phyloP scores from a whole-genome alignment of 192 early-diverging fungal species.

The Mortierella antarctica region DNA sequence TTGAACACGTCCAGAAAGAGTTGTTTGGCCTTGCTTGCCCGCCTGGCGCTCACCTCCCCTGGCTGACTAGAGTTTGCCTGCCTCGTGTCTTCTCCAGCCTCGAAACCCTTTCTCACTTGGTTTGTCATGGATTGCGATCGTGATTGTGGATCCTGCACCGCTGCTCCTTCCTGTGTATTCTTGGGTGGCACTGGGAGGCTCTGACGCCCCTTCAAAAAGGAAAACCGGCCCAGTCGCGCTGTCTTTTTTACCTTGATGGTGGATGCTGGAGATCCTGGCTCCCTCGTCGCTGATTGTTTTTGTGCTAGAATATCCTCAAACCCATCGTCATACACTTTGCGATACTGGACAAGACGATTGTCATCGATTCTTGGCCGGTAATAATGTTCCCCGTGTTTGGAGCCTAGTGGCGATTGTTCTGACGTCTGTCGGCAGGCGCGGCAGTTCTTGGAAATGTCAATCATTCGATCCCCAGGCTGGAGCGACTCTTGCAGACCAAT shows the following conservation, averaged over 20 bases:
- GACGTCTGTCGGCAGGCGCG: too few species aligned
- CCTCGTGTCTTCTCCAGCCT: neutral
- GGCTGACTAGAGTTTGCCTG: neutral
- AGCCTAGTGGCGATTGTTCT: too few species aligned
- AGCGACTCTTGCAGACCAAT: neutral
- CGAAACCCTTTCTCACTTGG: neutral
- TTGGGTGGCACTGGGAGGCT: slow-evolving; percentile 5
- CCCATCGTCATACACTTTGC: too few species aligned
- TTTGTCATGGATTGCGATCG: neutral
- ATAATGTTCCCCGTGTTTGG: too few species aligned
- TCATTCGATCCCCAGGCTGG: too few species aligned
- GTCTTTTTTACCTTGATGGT: slow-evolving; percentile 4
- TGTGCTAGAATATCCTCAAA: too few species aligned
- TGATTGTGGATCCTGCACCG: neutral
- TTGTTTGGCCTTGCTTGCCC: slow-evolving; percentile 21
- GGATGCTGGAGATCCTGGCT: too few species aligned
- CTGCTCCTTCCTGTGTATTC: neutral
- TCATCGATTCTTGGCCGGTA: too few species aligned
- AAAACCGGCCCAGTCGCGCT: slow-evolving; percentile 5
- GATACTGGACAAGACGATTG: too few species aligned
- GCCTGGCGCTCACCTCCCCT: slow-evolving; percentile 7
- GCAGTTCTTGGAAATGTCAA: too few species aligned
- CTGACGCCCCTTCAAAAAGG: slow-evolving; percentile 8
- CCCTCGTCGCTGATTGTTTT: too few species aligned
- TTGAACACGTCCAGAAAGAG: slow-evolving; percentile 39